Conservation (phyloP, 2,329 filamentous ascomycete species). For the Hypoxylon sp. region DNA sequence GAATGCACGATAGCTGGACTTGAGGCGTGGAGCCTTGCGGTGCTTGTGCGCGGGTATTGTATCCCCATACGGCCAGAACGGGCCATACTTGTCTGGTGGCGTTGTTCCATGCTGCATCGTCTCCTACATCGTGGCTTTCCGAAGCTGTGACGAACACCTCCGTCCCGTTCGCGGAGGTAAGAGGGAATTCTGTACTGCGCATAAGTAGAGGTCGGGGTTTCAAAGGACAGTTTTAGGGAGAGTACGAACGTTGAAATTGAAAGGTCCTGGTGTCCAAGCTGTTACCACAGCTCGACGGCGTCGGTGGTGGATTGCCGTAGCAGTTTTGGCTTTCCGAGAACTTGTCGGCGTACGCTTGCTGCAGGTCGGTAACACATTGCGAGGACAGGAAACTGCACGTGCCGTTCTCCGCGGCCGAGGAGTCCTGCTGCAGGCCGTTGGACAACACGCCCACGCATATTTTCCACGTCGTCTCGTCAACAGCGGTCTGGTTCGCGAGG, state of each 20-base stretch:
- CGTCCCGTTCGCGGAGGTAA: constrained; percentile 35
- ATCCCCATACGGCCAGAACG: constrained; percentile 42
- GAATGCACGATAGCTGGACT: constrained; percentile 38
- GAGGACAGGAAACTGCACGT: constrained; percentile 32
- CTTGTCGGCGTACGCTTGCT: constrained; percentile 38
- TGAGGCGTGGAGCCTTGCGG: constrained; percentile 28
- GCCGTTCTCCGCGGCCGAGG: constrained; percentile 24
- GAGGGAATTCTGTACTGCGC: constrained; percentile 33
- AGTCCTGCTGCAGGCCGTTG: constrained; percentile 32
- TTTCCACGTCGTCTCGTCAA: constrained; percentile 43
- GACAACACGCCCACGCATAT: constrained; percentile 40
- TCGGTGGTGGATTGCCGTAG: constrained; percentile 38
- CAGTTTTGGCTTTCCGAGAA: constrained; percentile 39
- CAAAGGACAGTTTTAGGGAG: background rate
- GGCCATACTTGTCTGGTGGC: constrained; percentile 36
- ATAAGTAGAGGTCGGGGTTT: background rate
- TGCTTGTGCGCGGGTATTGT: constrained; percentile 39
- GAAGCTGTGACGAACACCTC: constrained; percentile 43
- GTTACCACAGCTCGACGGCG: constrained; percentile 39
- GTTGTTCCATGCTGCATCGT: constrained; percentile 26
- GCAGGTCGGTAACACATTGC: constrained; percentile 41
- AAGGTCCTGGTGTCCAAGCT: constrained; percentile 34
- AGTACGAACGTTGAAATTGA: constrained; percentile 36
- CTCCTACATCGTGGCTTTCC: constrained; percentile 29
- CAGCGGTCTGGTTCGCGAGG: constrained; percentile 23